Evolutionary conservation across 305 asterid genomes (phyloP), one percentile per base, ranked within the genome.

Genomic region (Coffea humblotiana): DNA sequence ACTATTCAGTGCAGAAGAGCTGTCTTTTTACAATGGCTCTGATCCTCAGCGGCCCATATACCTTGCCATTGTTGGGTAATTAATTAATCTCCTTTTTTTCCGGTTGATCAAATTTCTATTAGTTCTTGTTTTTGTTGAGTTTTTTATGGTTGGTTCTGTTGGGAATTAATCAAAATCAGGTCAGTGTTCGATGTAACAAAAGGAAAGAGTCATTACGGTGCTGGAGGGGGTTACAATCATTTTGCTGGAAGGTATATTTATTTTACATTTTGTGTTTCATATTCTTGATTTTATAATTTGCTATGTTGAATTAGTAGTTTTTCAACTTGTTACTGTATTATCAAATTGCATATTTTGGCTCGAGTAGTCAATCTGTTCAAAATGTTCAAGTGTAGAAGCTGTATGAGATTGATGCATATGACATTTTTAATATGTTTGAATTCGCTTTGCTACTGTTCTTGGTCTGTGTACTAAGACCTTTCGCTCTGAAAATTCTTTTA

Each of bases 161-260:
- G 12, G 11, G 25, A 32, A 35, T 64, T 67, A 14, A 27, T 12
- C 15, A 52, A 66, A 37, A 71, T 56, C 89, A 94, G 98, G 85
- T 94, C 97, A 52, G 98, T 94, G 76, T 94, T 92, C 86, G 98
- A 94, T 89, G 98, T 94, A 63, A 94, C 90, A 71, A 93, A 89
- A 82, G 98, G 97, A 61, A 91, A 84, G 84, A 88, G 88, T 82
- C 98, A 93, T 77, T 94, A 94, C 76, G 97, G 97, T 68, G 83
- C 81, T 52, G 98, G 97, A 83, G 97, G 95, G 74, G 94, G 94
- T 77, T 94, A 94, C 84, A 86, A 78, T 73, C 97, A 93, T 83
- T 93, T 93, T 71, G 82, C 97, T 4, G 98, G 97, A 84, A 93
- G 97, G 98, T 91, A 14, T 51, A 71, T 67, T 73, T 78, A 13